A percentile compares a stretch with the other conserved stretches of the same genome.
phyloP scores from a whole-genome alignment of 805 yeast genomes.

The Nakazawaea pomicola region DNA sequence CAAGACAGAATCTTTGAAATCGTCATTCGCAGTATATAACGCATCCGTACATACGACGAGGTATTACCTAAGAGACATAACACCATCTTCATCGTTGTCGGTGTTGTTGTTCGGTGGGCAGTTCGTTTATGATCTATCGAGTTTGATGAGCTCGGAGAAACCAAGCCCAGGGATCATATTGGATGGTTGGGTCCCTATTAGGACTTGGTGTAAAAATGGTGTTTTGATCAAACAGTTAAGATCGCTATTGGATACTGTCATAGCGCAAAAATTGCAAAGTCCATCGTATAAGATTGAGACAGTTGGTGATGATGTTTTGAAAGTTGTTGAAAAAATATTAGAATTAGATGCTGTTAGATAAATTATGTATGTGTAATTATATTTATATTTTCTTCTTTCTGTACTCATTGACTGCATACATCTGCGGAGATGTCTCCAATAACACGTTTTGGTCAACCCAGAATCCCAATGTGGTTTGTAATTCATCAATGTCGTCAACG shows the following conservation, averaged over 20 bases:
- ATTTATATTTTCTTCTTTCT: constrained; percentile 16
- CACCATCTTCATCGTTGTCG: constrained; percentile 73
- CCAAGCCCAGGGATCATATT: constrained; percentile 80
- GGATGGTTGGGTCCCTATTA: constrained; percentile 84
- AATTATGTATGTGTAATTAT: not conserved
- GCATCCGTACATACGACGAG: constrained; percentile 61
- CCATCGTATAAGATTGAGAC: constrained; percentile 32
- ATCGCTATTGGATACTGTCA: constrained; percentile 57
- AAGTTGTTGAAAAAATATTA: constrained; percentile 34
- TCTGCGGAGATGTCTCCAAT: constrained; percentile 28
- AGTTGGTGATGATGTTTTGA: constrained; percentile 31
- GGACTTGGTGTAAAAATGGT: constrained; percentile 93
- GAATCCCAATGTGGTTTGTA: constrained; percentile 35
- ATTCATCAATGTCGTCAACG: constrained; percentile 9
- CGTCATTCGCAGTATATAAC: constrained; percentile 61
- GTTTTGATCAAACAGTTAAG: constrained; percentile 74
- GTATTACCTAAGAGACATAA: constrained; percentile 65
- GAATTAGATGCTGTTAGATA: constrained; percentile 16
- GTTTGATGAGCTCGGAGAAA: constrained; percentile 31
- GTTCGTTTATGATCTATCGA: constrained; percentile 50
- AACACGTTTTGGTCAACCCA: constrained; percentile 66
- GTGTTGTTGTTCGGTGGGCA: constrained; percentile 80
- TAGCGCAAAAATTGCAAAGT: constrained; percentile 53
- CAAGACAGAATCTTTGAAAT: constrained; percentile 31
- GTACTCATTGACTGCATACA: constrained; percentile 37